These are phyloP conservation scores for Trichoderma semiorbis DNA, from an alignment of 2,329 filamentous ascomycete genomes.

Conservation along the genomic window DNA sequence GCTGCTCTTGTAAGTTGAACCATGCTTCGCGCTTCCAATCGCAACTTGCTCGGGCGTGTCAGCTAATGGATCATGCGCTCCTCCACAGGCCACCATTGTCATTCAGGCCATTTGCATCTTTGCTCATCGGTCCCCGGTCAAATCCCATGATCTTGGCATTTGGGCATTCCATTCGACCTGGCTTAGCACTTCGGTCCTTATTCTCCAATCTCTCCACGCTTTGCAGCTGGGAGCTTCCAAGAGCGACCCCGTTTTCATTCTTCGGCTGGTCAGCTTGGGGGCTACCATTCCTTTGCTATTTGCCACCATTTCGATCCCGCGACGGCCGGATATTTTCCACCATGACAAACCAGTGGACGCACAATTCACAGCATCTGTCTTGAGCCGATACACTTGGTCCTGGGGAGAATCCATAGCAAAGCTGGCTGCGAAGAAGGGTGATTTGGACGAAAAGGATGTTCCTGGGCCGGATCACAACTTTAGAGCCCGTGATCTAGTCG, in stretches of 20 bases:
- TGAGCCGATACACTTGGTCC: constrained; percentile 60
- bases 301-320: constrained; percentile 55
- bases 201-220: constrained; percentile 44
- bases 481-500: constrained; percentile 48
- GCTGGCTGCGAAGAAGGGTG: constrained; percentile 53
- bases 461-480: constrained; percentile 56
- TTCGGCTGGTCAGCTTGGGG: constrained; percentile 45
- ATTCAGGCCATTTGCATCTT: constrained; percentile 50
- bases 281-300: constrained; percentile 44
- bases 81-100: constrained; percentile 45
- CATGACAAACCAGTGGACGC: constrained; percentile 59
- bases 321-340: constrained; percentile 64
- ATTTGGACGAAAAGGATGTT: constrained; percentile 60
- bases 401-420: constrained; percentile 59
- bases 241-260: constrained; percentile 41
- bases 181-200: constrained; percentile 41
- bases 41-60: background rate
- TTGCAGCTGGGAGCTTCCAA: constrained; percentile 29
- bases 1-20: constrained; percentile 59
- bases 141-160: constrained; percentile 52
- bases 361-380: constrained; percentile 58
- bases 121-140: constrained; percentile 48
- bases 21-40: background rate
- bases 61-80: background rate
- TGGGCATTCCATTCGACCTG: constrained; percentile 48